These are phyloP conservation scores for Artemisia tridentata DNA, from an alignment of 129 eudicot species.

Conservation along the genomic window DNA sequence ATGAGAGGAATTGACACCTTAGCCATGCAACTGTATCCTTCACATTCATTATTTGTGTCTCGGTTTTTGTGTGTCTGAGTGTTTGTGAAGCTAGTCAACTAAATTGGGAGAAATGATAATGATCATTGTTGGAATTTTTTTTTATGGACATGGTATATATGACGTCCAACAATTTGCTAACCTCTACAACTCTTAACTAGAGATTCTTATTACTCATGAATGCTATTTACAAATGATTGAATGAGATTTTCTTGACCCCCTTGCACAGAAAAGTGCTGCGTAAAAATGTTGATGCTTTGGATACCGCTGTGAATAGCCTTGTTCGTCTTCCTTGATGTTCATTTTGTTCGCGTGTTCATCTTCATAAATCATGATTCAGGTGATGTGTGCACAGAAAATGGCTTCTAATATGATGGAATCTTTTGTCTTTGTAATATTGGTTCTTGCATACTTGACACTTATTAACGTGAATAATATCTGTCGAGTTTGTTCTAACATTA, in stretches of 20 bases:
- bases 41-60: background rate
- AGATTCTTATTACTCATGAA: background rate
- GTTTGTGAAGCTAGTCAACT: constrained; percentile 6
- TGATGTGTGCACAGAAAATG: constrained; percentile 2
- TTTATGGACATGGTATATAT: background rate
- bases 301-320: constrained; percentile 69
- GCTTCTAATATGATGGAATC: constrained; percentile 5
- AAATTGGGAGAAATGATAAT: background rate
- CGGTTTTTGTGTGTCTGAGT: background rate
- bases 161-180: background rate
- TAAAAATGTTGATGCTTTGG: constrained; percentile 84
- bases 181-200: background rate
- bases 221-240: background rate
- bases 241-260: constrained; percentile 44
- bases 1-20: constrained; percentile 71
- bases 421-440: constrained; percentile 3
- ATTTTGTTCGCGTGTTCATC: constrained; percentile 5
- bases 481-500: constrained; percentile 5
- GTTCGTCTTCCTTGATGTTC: constrained; percentile 61
- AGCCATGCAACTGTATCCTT: constrained; percentile 92
- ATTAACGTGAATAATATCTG: background rate
- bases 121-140: background rate
- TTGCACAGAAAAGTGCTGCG: constrained; percentile 55
- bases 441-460: background rate
- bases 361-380: background rate